Evolutionary conservation across 176 grass and related monocot genomes (phyloP), one percentile per base, ranked within the genome.

Genomic region (Secale cereale): DNA sequence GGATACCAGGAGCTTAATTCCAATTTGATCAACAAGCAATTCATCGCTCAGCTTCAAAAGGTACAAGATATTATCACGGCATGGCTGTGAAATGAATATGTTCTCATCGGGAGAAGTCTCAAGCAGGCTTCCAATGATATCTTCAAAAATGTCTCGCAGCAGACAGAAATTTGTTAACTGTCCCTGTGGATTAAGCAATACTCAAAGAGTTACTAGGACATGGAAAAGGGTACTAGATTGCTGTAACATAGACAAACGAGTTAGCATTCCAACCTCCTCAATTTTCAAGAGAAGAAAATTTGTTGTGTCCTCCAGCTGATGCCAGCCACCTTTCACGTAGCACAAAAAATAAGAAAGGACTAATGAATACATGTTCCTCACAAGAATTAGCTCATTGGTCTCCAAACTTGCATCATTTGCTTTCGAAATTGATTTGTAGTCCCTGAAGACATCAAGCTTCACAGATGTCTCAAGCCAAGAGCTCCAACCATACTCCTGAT

Each of bases 291-390:
- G 72, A 68, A 98, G 82, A 37, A 98, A 98, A 94, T 93, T 94
- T 79, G 85, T 76, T 62, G 92, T 94, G 43, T 94, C 91, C 86
- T 98, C 95, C 76, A 98, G 82, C 52, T 98, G 95, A 68, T 91
- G 92, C 95, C 95, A 98, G 76, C 95, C 95, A 79, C 95, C 95
- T 91, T 91, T 98, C 61, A 98, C 89, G 20, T 89, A 94, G 86
- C 85, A 94, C 63, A 98, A 76, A 87, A 80, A 98, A 77, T 98
- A 92, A 26, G 87, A 91, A 74, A 98, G 92, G 76, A 93, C 92
- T 40, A 94, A 66, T 0, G 91, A 90, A 84, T 98, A 98, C 83
- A 98, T 84, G 73, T 93, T 94, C 90, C 87, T 94, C 74, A 76
- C 82, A 50, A 98, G 95, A 81, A 91, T 87, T 79, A 93, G 70